Base-by-base conservation (phyloP, 2,329 filamentous ascomycete genomes). In the Alternaria sp. region DNA sequence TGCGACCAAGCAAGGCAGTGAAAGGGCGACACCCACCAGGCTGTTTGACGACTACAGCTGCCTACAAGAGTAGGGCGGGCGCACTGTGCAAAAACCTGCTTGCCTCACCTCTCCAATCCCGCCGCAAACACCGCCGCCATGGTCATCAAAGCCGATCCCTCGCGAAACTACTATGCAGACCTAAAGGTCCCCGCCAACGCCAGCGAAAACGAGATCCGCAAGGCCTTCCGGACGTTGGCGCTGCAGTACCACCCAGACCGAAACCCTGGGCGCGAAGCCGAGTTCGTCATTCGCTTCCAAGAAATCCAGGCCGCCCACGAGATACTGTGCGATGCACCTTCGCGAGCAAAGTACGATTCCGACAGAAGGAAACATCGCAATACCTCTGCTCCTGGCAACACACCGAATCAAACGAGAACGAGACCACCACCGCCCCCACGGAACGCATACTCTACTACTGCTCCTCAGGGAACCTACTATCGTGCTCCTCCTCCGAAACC, bases 201-300 rank as follows among this genome's bases (percentile, higher is more conserved):
- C 54, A 88, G 90, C 67, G 81, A 88, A 44, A 86, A 89, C 30
- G 92, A 95, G 41, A 89, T 97, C 75, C 94, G 92, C 82, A 95
- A 90, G 79, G 90, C 94, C 72, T 97, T 93, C 79, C 87, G 91
- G 68, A 93, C 93, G 78, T 86, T 97, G 73, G 93, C 93, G 49
- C 83, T 96, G 48, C 91, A 92, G 78, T 96, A 91, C 73, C 93
- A 97, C 74, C 93, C 93, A 8, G 93, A 97, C 77, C 90, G 93
- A 61, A 97, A 97, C 74, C 92, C 90, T 11, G 93, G 93, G 53
- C 88, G 87, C 73, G 93, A 97, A 79, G 81, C 87, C 59, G 92
- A 94, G 73, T 91, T 90, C 74, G 92, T 92, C 67, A 85, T 90
- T 32, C 91, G 92, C 73, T 97, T 97, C 73, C 92, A 96, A 77